Evolutionary conservation across 225 moss, liverwort and hornwort species (phyloP), one percentile per base, ranked within the genome.

Genomic region (Ulota crispa): DNA sequence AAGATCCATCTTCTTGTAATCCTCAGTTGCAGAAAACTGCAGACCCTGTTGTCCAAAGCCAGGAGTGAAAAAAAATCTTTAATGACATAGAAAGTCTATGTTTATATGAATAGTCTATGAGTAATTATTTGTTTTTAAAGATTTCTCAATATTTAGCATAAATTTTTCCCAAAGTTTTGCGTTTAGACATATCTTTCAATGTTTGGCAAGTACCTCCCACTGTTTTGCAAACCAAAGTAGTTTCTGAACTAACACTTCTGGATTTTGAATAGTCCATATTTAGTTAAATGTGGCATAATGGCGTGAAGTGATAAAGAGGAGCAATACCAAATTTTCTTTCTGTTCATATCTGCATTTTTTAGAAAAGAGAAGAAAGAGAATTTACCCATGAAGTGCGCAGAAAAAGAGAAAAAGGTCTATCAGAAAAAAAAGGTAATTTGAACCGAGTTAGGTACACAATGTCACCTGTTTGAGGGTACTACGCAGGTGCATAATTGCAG

Each of bases 401-500:
- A 42, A 78, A 73, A 5, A 7, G 45, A 68, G 56, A 59, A 56
- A 71, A 67, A 53, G 19, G 21, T 45, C 18, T 0, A 50, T 50
- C 14, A 63, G n/a, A n/a, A n/a, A 32, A 7, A 39, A 54, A 27
- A 62, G 73, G 45, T 5, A 9, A 28, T 68, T 26, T 10, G 10
- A 75, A 64, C 5, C 6, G 16, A 15, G 59, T n/a, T 6, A 52
- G 3, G 3, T n/a, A 41, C 64, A 68, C 42, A 18, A 64, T 62
- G 57, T 85, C 50, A 84, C 97, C 91, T 94, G 95, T 85, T 93
- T 96, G 7, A 96, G 82, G 50, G 94, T 95, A 78, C 85, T 96
- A 37, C 89, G 92, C 64, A 96, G 82, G 78, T 96, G 99, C 99
- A 99, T 95, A 54, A 93, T 85, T 59, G 93, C 91, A 65, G 99